Evolutionary conservation across 768 basidiomycete genomes (phyloP), one percentile per base, ranked within the genome.

Genomic region (Suillus discolor): DNA sequence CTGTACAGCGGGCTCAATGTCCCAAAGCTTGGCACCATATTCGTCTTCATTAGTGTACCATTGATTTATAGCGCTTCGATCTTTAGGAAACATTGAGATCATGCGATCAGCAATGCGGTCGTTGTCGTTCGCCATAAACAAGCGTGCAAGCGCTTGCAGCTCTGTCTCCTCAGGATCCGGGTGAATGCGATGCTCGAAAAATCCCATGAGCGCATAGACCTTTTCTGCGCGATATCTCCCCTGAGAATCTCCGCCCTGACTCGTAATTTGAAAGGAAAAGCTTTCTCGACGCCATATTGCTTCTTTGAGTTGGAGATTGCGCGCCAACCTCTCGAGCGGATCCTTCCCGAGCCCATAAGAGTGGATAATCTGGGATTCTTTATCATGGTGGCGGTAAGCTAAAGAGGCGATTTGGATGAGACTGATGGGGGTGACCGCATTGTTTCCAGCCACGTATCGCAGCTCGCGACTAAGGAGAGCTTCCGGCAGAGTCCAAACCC

Each of bases 171-270:
- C 23, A 18, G 38, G 18, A 23, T 71, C 47, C 13, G 69, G 73
- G 13, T 54, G 34, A 38, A 75, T 73, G 1, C 67, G 74, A 59
- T 73, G 72, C 39, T 68, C 65, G 25, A 76, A 73, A 53, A 76
- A 73, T 4, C 69, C 68, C 74, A 72, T 72, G 1, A 76, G 67
- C 12, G 72, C 66, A 11, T 72, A 74, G 39, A 75, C 72, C 31
- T 64, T 74, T 31, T 73, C 73, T 47, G 69, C 67, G 6, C 6
- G 20, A 62, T 62, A 61, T 23, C 62, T 62, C 31, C 16, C 55
- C 11, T 61, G 20, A 23, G 20, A 0, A 16, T 18, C 13, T 47
- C 4, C 45, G 0, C 9, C 44, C 9, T 20, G 7, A 44, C 7
- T 44, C 44, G 44, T 44, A 3, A 20, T 18, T 9, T 20, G 42